phyloP scores from a whole-genome alignment of 106 monocot genomes.

The Acorus gramineus region DNA sequence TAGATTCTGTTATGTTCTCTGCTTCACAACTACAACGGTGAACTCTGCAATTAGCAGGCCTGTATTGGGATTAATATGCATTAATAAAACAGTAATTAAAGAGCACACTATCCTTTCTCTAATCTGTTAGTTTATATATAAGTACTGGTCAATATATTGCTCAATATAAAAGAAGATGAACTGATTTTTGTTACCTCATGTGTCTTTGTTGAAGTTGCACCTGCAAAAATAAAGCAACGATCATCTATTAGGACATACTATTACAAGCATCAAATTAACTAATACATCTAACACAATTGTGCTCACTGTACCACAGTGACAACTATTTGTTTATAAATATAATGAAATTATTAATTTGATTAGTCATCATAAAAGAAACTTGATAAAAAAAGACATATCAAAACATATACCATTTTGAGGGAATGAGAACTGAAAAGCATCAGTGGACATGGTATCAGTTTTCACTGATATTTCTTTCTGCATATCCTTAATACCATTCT shows the following conservation, averaged over 20 bases:
- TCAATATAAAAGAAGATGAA: not conserved
- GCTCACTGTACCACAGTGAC: not conserved
- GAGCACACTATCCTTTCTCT: too few relatives aligned
- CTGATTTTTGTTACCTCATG: conserved; percentile 22
- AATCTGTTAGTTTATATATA: not conserved
- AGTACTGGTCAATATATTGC: not conserved
- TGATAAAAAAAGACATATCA: not conserved
- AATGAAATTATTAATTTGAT: not conserved
- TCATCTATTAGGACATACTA: too few relatives aligned
- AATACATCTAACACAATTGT: not conserved
- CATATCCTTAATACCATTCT: conserved; percentile 1
- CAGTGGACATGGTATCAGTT: conserved; percentile 10
- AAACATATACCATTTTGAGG: conserved; percentile 19
- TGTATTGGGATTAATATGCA: too few relatives aligned
- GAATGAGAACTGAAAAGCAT: not conserved
- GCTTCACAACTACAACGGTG: too few relatives aligned
- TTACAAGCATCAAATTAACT: not conserved
- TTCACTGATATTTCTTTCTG: conserved; percentile 4
- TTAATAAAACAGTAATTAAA: too few relatives aligned
- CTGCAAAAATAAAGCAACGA: conserved; percentile 18
- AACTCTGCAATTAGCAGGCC: too few relatives aligned
- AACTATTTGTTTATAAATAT: too few relatives aligned
- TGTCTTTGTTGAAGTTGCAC: conserved; percentile 11
- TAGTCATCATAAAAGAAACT: not conserved
- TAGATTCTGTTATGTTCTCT: too few relatives aligned